phyloP scores from a whole-genome alignment of 495 filamentous ascomycete genomes.

The Penicillium samsonianum region DNA sequence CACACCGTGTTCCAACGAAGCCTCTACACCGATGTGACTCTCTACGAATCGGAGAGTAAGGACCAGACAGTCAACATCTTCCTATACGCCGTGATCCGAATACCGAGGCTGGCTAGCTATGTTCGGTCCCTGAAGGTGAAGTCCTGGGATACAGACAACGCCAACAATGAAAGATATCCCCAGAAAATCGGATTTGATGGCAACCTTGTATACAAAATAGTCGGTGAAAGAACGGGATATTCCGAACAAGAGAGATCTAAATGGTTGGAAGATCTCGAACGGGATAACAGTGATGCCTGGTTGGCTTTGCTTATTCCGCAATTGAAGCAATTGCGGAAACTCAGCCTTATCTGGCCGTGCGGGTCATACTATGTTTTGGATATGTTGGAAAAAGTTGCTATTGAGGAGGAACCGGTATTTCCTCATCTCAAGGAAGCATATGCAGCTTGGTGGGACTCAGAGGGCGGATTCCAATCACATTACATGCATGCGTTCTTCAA shows the following conservation, averaged over 20 bases:
- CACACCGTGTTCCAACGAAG: background rate
- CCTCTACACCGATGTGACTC: background rate
- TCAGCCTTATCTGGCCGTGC: background rate
- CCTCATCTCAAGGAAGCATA: background rate
- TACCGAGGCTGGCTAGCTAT: background rate
- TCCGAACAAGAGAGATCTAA: background rate
- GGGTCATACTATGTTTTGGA: background rate
- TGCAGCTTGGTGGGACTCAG: background rate
- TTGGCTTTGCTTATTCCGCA: background rate
- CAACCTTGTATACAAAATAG: background rate
- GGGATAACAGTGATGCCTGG: background rate
- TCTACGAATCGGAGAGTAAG: background rate
- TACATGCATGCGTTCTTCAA: background rate
- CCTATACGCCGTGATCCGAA: background rate
- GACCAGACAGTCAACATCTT: background rate
- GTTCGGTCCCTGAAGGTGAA: background rate
- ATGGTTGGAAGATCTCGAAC: background rate
- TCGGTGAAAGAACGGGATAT: background rate
- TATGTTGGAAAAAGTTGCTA: background rate
- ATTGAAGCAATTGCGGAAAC: background rate
- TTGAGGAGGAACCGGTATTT: background rate
- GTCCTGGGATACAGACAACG: background rate
- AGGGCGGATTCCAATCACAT: background rate
- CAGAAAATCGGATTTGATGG: background rate
- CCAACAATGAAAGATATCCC: background rate